Evolutionary conservation across 495 filamentous ascomycete genomes (phyloP).

Genomic region (Copromyces sp.): DNA sequence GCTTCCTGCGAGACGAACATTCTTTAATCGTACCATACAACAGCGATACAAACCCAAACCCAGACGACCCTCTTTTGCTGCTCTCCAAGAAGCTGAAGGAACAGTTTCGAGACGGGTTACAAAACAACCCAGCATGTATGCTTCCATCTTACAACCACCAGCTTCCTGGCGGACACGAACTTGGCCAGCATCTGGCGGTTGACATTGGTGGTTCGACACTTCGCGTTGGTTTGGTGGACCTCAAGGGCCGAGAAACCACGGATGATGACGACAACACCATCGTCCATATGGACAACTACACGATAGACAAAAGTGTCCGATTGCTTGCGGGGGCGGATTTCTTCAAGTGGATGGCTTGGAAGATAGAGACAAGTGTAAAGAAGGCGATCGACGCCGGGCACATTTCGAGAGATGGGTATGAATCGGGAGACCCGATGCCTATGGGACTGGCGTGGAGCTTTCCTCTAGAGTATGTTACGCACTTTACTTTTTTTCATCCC

Average conservation of each 20-base stretch:
- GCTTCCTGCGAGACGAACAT: background rate
- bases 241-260: slow-evolving; percentile 34
- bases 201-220: slow-evolving; percentile 71
- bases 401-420: slow-evolving; percentile 5
- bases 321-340: slow-evolving; percentile 40
- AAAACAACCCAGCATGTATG: slow-evolving; percentile 42
- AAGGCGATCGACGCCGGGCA: slow-evolving; percentile 23
- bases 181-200: slow-evolving; percentile 49
- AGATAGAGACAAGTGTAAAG: slow-evolving; percentile 48
- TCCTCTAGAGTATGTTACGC: slow-evolving; percentile 60
- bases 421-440: slow-evolving; percentile 23
- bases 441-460: slow-evolving; percentile 83
- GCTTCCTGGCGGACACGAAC: slow-evolving; percentile 62
- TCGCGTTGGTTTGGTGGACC: slow-evolving; percentile 65
- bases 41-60: background rate
- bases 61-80: slow-evolving; percentile 21
- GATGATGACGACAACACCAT: slow-evolving; percentile 24
- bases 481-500: background rate
- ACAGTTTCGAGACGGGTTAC: slow-evolving; percentile 37
- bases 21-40: background rate
- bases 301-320: slow-evolving; percentile 38
- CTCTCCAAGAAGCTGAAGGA: slow-evolving; percentile 34
- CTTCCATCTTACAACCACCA: slow-evolving; percentile 58
- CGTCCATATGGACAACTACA: slow-evolving; percentile 37
- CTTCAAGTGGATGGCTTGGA: slow-evolving; percentile 77